Percentiles rank a stretch among this genome's conserved stretches.
These are phyloP conservation scores for Ganoderma sinense DNA, from an alignment of 1,284 basidiomycete species.

Conservation along the genomic window DNA sequence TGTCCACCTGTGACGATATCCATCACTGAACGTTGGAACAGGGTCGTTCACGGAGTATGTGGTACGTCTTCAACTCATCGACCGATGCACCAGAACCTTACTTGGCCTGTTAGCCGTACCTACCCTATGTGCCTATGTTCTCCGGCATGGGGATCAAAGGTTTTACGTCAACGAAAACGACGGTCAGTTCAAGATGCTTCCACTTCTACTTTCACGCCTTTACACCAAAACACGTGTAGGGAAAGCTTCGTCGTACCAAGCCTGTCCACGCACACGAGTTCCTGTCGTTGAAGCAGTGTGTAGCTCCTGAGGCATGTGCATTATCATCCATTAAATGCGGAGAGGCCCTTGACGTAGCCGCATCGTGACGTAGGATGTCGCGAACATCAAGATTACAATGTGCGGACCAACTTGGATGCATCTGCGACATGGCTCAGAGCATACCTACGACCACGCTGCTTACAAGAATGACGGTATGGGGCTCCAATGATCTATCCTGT, in stretches of 20 bases:
- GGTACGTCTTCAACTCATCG: slow-evolving; percentile 7
- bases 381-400: slow-evolving; percentile 76
- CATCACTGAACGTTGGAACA: neutral
- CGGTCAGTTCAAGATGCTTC: slow-evolving; percentile 40
- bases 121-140: slow-evolving; percentile 54
- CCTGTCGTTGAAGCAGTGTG: slow-evolving; percentile 60
- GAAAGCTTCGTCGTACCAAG: slow-evolving; percentile 67
- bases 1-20: slow-evolving; percentile 8
- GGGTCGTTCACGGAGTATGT: slow-evolving; percentile 24
- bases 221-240: slow-evolving; percentile 43
- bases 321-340: neutral
- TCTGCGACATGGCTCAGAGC: slow-evolving; percentile 65
- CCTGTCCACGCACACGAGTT: slow-evolving; percentile 71
- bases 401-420: slow-evolving; percentile 81
- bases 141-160: slow-evolving; percentile 52
- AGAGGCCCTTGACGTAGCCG: neutral
- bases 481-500: neutral
- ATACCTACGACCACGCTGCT: slow-evolving; percentile 64
- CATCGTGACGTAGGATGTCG: slow-evolving; percentile 54
- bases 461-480: slow-evolving; percentile 65
- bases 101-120: slow-evolving; percentile 46
- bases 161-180: slow-evolving; percentile 56
- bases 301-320: slow-evolving; percentile 56
- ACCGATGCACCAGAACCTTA: neutral
- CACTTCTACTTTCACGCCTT: neutral